Conservation (phyloP, 2,329 filamentous ascomycete species). For the Scortechinia acanthostroma region DNA sequence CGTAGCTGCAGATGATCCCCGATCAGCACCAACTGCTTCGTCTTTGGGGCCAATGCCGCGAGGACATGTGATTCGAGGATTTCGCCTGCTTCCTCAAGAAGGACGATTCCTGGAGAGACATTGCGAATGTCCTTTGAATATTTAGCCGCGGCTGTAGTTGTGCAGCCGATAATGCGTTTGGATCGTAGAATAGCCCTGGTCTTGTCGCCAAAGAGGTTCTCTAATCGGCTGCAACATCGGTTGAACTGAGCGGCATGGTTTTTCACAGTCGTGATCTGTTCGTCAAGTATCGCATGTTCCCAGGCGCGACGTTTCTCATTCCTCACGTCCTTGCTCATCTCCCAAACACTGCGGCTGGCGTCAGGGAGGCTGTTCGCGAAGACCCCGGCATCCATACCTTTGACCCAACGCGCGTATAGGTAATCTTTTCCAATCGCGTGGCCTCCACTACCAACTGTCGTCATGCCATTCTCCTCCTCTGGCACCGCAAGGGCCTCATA, state of each 20-base stretch:
- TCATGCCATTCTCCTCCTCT: constrained; percentile 31
- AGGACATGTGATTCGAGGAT: constrained; percentile 65
- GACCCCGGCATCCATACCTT: constrained; percentile 32
- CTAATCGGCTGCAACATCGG: constrained; percentile 25
- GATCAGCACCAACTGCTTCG: constrained; percentile 62
- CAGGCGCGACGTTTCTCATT: constrained; percentile 26
- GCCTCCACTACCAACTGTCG: constrained; percentile 31
- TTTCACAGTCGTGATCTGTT: constrained; percentile 34
- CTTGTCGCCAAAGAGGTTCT: constrained; percentile 31
- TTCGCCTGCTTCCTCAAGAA: constrained; percentile 70
- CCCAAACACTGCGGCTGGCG: constrained; percentile 37
- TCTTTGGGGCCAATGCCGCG: constrained; percentile 42
- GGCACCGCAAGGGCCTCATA: constrained; percentile 50
- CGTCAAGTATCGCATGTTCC: constrained; percentile 34
- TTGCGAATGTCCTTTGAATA: constrained; percentile 43
- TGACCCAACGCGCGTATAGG: constrained; percentile 43
- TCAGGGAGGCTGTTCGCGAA: constrained; percentile 20
- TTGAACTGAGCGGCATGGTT: constrained; percentile 30
- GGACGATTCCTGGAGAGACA: constrained; percentile 46
- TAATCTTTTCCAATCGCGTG: constrained; percentile 34
- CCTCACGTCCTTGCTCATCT: constrained; percentile 28
- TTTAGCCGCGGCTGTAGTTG: constrained; percentile 64
- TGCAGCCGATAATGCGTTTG: constrained; percentile 62
- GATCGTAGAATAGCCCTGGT: constrained; percentile 32
- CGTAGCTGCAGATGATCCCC: constrained; percentile 70